Evolutionary conservation across 1,139 yeast genomes (phyloP).

Genomic region (Citeromyces siamensis): DNA sequence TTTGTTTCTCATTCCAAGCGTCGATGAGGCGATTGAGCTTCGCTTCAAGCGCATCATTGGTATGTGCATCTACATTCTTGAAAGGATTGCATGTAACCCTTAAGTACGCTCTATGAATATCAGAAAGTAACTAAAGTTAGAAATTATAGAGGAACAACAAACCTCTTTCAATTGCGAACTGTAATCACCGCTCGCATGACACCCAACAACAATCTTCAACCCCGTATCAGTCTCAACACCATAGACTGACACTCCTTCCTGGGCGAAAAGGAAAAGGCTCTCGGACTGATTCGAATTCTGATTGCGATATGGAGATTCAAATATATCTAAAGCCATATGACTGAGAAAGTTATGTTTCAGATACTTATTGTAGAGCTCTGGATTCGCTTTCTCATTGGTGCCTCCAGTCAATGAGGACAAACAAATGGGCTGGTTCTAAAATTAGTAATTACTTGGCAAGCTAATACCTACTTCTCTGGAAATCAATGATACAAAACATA

Average conservation of each 20-base stretch:
- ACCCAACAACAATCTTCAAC: slow-evolving; percentile 43
- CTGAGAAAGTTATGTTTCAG: slow-evolving; percentile 50
- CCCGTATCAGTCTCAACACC: slow-evolving; percentile 55
- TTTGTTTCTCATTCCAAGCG: background rate
- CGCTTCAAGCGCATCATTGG: slow-evolving; percentile 5
- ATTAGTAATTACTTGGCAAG: background rate
- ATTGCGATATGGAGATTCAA: slow-evolving; percentile 30
- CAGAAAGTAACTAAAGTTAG: slow-evolving; percentile 22
- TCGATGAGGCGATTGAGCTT: slow-evolving; percentile 3
- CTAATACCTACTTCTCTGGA: background rate
- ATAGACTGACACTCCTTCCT: slow-evolving; percentile 48
- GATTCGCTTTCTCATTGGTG: background rate
- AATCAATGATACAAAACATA: background rate
- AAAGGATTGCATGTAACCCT: slow-evolving; percentile 47
- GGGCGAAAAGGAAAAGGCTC: slow-evolving; percentile 45
- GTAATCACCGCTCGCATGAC: slow-evolving; percentile 16
- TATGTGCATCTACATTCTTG: slow-evolving; percentile 12
- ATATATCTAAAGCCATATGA: slow-evolving; percentile 57
- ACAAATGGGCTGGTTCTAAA: background rate
- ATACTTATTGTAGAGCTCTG: slow-evolving; percentile 21
- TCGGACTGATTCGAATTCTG: slow-evolving; percentile 10
- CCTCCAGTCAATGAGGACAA: background rate
- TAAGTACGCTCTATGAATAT: slow-evolving; percentile 36
- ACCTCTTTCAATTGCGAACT: slow-evolving; percentile 9
- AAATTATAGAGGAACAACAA: background rate